These are phyloP conservation scores for Alternaria novae-zelandiae DNA, from an alignment of 2,329 filamentous ascomycete genomes.

Conservation along the genomic window DNA sequence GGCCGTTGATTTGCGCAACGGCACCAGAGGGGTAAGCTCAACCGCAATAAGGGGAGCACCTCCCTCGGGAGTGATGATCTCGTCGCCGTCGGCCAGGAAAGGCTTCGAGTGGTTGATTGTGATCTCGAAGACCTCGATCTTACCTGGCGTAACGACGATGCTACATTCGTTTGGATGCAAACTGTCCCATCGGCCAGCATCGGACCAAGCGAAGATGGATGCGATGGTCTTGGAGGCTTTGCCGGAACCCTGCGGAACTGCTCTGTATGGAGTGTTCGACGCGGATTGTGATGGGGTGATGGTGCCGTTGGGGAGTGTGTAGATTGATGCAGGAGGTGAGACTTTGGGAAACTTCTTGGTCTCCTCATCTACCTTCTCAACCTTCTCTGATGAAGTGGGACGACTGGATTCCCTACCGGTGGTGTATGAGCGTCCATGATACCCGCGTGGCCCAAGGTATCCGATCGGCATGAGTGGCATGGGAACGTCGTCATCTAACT, in stretches of 20 bases:
- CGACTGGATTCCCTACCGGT: conserved; percentile 18
- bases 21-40: conserved; percentile 88
- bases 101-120: conserved; percentile 55
- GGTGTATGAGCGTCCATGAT: conserved; percentile 17
- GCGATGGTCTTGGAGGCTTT: conserved; percentile 64
- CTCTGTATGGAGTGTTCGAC: conserved; percentile 73
- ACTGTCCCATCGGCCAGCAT: conserved; percentile 64
- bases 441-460: conserved; percentile 25
- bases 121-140: conserved; percentile 69
- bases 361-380: conserved; percentile 27
- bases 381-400: conserved; percentile 13
- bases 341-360: conserved; percentile 50
- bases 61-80: conserved; percentile 44
- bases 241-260: conserved; percentile 57
- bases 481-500: conserved; percentile 58
- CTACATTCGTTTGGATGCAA: conserved; percentile 68
- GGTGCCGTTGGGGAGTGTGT: conserved; percentile 56
- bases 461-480: conserved; percentile 46
- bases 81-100: conserved; percentile 49
- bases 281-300: conserved; percentile 81
- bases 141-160: conserved; percentile 67
- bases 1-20: conserved; percentile 86
- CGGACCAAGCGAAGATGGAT: conserved; percentile 68
- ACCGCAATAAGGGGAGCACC: conserved; percentile 68
- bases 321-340: conserved; percentile 50